Conservation (phyloP, 352 stramenopile genomes). For the Phytophthora citrophthora region DNA sequence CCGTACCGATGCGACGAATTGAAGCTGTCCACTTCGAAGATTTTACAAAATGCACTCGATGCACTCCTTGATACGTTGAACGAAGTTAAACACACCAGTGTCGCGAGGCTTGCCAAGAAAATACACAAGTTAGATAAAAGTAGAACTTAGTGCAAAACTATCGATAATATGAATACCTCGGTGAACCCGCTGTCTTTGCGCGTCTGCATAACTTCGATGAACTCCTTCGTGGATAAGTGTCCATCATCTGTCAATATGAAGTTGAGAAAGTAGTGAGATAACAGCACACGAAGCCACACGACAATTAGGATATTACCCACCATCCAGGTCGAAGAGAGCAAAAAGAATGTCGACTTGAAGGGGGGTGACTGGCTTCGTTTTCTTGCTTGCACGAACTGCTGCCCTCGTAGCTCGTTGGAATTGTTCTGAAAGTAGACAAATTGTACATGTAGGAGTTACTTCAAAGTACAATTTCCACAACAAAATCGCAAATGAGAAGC, state of each 20-base stretch:
- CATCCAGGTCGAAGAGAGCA: constrained; percentile 79
- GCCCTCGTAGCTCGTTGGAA: constrained; percentile 79
- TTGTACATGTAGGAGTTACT: not conserved
- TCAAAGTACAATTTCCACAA: not conserved
- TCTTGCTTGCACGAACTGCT: constrained; percentile 61
- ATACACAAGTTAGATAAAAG: not conserved
- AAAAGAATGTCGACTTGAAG: constrained; percentile 90
- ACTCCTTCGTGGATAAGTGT: constrained; percentile 79
- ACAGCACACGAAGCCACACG: not conserved
- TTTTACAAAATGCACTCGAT: constrained; percentile 56
- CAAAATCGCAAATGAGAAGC: constrained; percentile 5
- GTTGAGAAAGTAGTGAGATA: constrained; percentile 4
- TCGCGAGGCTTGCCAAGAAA: constrained; percentile 62
- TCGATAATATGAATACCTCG: constrained; percentile 47
- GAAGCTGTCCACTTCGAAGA: not conserved
- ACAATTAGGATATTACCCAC: constrained; percentile 32
- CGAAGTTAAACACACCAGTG: constrained; percentile 73
- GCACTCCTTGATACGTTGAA: constrained; percentile 70
- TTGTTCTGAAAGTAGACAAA: constrained; percentile 52
- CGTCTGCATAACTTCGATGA: constrained; percentile 89
- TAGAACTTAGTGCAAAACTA: not conserved
- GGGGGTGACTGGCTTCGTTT: constrained; percentile 68
- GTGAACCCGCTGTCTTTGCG: constrained; percentile 85
- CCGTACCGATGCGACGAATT: constrained; percentile 22
- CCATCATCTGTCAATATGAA: constrained; percentile 57